A percentile compares a stretch with the other conserved stretches of the same genome.
Conservation (phyloP, 768 basidiomycete genomes). For the Hypholoma fasciculare region DNA sequence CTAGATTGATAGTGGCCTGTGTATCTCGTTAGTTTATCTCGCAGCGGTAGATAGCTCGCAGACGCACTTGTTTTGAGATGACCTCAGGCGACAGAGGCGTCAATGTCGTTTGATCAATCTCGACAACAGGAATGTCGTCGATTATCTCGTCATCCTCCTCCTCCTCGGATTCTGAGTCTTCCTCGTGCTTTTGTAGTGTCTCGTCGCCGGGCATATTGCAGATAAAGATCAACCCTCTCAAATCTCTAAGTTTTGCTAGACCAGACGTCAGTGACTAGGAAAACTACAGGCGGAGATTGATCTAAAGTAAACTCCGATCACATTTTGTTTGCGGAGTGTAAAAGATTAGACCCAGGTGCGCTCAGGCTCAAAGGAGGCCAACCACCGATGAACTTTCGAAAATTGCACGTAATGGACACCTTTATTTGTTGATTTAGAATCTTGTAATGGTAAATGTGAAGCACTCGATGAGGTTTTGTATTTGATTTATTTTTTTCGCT, state of each 20-base stretch:
- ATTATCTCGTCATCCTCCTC: constrained; percentile 58
- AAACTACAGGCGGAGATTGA: constrained; percentile 3
- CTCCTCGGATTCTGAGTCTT: constrained; percentile 70
- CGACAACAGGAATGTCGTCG: constrained; percentile 61
- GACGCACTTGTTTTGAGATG: constrained; percentile 84
- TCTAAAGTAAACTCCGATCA: not conserved
- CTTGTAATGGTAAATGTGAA: too few species aligned
- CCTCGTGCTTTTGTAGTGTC: constrained; percentile 58
- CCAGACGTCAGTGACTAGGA: not conserved
- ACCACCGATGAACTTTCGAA: too few species aligned
- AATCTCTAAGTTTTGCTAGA: constrained; percentile 1
- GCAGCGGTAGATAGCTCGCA: not conserved
- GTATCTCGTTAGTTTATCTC: not conserved
- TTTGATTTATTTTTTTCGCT: too few species aligned
- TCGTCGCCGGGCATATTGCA: constrained; percentile 67
- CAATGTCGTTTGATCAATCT: constrained; percentile 79
- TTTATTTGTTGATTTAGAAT: too few species aligned
- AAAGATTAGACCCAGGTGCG: not conserved
- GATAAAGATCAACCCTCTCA: constrained; percentile 3
- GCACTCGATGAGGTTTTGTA: too few species aligned
- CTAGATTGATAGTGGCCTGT: constrained; percentile 93
- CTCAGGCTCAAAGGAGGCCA: too few species aligned
- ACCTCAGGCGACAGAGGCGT: constrained; percentile 89
- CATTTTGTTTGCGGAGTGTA: not conserved
- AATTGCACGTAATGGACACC: too few species aligned